Base-by-base conservation (phyloP, 1,139 yeast genomes). In the Hyphopichia pseudoburtonii region DNA sequence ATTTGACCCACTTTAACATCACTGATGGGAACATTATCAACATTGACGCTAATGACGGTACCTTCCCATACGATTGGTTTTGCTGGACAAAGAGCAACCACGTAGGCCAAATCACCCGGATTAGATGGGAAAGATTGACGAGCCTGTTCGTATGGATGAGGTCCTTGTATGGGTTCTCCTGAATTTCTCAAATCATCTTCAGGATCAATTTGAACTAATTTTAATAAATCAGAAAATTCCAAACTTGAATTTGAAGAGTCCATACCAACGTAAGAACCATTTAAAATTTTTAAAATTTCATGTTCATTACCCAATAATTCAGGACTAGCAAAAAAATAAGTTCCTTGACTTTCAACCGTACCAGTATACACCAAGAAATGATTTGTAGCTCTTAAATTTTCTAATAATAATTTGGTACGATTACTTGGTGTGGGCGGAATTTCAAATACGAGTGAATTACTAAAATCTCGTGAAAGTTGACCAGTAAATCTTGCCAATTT, bases 31-130 rank as follows among this genome's bases (percentile, higher is more conserved):
- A 68, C 70, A 5, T 61, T 60, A 28, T 67, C 66, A 29, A 82
- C 60, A 17, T 78, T 75, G 14, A 86, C 57, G 35, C 79, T 76
- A 25, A 83, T 76, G 43, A 85, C 82, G 17, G 76, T 73, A 2
- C 97, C 97, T 46, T 86, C 92, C 97, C 97, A 90, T 21, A 86
- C 80, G 55, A 90, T 76, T 0, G 97, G 95, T 51, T 86, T 87
- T 11, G 83, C 76, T 2, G 96, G 92, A 51, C 87, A 82, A 17
- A 89, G 64, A 0, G 90, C 83, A 25, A 90, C 53, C 12, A 89
- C 75, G 48, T 88, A 88, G 0, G 87, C 82, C 37, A 65, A 58
- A 16, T 67, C 73, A 22, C 62, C 62, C 0, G 61, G 49, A 30
- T 60, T 60, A 5, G 52, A 44, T 15, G 56, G 54, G 30, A 45